Conservation (phyloP, 495 filamentous ascomycete species). For the Usnea hakonensis region DNA sequence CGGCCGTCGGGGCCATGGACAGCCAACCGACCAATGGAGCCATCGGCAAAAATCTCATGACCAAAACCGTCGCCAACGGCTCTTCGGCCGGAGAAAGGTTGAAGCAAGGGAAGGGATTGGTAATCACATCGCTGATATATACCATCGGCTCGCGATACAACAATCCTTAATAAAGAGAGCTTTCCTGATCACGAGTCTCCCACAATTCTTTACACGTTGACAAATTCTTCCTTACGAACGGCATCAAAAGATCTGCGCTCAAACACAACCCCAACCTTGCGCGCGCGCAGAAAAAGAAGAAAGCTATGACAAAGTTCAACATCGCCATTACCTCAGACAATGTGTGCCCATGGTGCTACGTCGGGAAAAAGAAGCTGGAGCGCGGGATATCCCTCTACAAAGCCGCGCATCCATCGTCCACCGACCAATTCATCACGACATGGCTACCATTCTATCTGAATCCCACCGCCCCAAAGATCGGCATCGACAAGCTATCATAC, state of each 20-base stretch:
- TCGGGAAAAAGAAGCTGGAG: slow-evolving; percentile 70
- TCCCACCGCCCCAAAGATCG: slow-evolving; percentile 48
- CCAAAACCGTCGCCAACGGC: neutral
- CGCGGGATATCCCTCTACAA: slow-evolving; percentile 61
- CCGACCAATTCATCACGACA: slow-evolving; percentile 60
- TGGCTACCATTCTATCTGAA: slow-evolving; percentile 82
- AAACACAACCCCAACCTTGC: no score
- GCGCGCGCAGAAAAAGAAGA: neutral
- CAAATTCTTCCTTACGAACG: no score
- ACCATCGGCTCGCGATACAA: neutral
- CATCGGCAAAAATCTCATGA: neutral
- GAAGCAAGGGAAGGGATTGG: neutral
- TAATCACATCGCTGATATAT: neutral
- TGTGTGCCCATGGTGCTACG: slow-evolving; percentile 81
- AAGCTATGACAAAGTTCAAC: slow-evolving; percentile 63
- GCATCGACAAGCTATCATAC: slow-evolving; percentile 49
- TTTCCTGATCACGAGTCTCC: no score
- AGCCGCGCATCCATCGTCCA: slow-evolving; percentile 40
- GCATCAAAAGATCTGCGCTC: no score
- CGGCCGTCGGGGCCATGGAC: no score
- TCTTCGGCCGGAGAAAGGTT: neutral
- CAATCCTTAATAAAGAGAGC: neutral
- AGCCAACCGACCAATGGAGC: no score
- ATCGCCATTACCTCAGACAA: slow-evolving; percentile 70
- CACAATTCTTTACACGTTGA: no score